phyloP scores from a whole-genome alignment of 495 filamentous ascomycete genomes.

The Trichoderma reesei region DNA sequence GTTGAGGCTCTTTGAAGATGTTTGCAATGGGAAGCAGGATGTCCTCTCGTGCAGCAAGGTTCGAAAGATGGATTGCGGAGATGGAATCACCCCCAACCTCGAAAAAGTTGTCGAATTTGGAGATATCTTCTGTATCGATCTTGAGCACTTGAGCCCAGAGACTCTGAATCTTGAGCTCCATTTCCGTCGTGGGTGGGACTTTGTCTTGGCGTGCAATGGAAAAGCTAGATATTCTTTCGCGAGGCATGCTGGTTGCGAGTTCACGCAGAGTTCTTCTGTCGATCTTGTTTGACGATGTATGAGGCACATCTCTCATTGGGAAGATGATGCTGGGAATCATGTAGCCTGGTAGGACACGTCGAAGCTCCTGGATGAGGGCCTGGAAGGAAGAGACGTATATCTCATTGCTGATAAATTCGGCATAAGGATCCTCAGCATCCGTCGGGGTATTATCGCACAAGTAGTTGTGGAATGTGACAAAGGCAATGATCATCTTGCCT shows the following conservation, averaged over 20 bases:
- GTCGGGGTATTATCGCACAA: too few relatives aligned
- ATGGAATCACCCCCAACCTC: constrained; percentile 16
- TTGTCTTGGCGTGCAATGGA: constrained; percentile 23
- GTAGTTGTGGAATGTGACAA: background rate
- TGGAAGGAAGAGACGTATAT: background rate
- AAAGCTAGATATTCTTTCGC: constrained; percentile 27
- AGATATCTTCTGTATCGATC: constrained; percentile 8
- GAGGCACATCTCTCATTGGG: constrained; percentile 29
- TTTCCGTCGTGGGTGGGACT: constrained; percentile 26
- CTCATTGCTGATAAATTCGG: background rate
- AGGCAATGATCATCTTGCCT: constrained; percentile 1
- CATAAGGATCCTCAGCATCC: background rate
- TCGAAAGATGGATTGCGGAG: background rate
- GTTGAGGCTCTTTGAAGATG: background rate
- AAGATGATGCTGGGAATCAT: constrained; percentile 22
- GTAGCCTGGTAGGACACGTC: background rate
- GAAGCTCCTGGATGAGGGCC: background rate
- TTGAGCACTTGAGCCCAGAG: constrained; percentile 35
- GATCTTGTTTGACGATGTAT: constrained; percentile 15
- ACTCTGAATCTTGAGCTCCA: constrained; percentile 31
- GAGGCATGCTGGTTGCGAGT: constrained; percentile 28
- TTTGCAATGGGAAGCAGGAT: background rate
- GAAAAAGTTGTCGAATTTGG: constrained; percentile 35
- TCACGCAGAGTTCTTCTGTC: constrained; percentile 30
- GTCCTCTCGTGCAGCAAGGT: background rate